A percentile compares a stretch with the other conserved stretches of the same genome.
Conservation (phyloP, 2,329 filamentous ascomycete genomes). For the Nothomitra cinnamomea region DNA sequence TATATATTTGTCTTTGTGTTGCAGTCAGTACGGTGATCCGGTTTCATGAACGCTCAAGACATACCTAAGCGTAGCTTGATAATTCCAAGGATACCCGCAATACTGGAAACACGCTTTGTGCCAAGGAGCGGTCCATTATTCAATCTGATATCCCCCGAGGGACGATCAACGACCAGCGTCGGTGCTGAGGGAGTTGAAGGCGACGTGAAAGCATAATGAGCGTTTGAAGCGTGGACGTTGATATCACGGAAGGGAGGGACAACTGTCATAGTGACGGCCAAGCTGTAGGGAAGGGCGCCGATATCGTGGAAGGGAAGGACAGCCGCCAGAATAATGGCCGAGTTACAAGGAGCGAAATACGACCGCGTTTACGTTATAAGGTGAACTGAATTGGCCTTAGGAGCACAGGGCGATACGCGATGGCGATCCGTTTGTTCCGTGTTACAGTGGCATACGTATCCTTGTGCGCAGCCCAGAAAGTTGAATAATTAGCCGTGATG, state of each 20-base stretch:
- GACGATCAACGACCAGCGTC: conserved; percentile 75
- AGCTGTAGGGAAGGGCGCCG: conserved; percentile 81
- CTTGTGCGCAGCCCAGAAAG: neutral
- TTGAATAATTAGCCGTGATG: conserved; percentile 1
- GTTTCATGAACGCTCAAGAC: neutral
- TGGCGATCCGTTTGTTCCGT: neutral
- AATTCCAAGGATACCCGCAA: conserved; percentile 85
- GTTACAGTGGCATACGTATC: neutral
- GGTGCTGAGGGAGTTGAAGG: conserved; percentile 83
- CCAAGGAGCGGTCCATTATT: conserved; percentile 61
- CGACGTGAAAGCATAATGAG: conserved; percentile 91
- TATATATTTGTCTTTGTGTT: conserved; percentile 69
- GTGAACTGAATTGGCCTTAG: no score
- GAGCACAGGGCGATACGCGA: neutral
- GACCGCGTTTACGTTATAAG: neutral
- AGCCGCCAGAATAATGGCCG: conserved; percentile 31
- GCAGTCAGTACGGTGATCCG: conserved; percentile 1
- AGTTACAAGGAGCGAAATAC: conserved; percentile 63
- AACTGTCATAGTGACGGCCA: conserved; percentile 31
- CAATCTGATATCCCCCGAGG: conserved; percentile 76
- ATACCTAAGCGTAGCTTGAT: conserved; percentile 84
- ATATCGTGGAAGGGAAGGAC: conserved; percentile 78
- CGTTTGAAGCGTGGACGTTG: conserved; percentile 82
- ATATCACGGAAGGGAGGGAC: conserved; percentile 78
- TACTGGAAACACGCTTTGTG: conserved; percentile 76